phyloP scores from a whole-genome alignment of 1,284 basidiomycete genomes.

The Neotropicomus parvogracilis region DNA sequence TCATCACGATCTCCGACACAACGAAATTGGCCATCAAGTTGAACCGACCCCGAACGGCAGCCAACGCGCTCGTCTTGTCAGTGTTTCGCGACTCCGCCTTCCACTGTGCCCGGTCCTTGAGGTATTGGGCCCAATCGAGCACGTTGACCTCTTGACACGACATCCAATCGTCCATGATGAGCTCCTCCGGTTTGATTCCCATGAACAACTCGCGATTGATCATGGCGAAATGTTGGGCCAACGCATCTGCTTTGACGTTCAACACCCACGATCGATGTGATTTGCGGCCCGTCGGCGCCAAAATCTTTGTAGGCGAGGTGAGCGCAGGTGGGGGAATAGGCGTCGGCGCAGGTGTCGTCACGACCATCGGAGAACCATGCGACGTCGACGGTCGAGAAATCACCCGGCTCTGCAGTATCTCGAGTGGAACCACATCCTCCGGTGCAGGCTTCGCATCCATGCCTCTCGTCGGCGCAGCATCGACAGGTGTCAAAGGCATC shows the following conservation, averaged over 20 bases:
- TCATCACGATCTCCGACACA: slow-evolving; percentile 73
- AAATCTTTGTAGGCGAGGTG: slow-evolving; percentile 33
- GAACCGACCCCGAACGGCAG: slow-evolving; percentile 81
- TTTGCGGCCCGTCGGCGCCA: slow-evolving; percentile 32
- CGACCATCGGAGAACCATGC: slow-evolving; percentile 26
- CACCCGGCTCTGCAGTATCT: slow-evolving; percentile 62
- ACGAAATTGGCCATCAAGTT: slow-evolving; percentile 85
- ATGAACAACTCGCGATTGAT: slow-evolving; percentile 87
- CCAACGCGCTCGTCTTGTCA: slow-evolving; percentile 66
- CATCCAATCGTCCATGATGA: slow-evolving; percentile 70
- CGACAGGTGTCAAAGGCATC: slow-evolving; percentile 17
- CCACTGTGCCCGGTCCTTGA: slow-evolving; percentile 70
- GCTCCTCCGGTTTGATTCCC: slow-evolving; percentile 78
- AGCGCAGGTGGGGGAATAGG: slow-evolving; percentile 6
- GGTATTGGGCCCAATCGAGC: slow-evolving; percentile 78
- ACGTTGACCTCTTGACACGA: slow-evolving; percentile 63
- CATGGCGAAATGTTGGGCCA: slow-evolving; percentile 81
- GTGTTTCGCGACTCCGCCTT: slow-evolving; percentile 58
- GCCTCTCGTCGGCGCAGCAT: slow-evolving; percentile 31
- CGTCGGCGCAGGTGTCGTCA: slow-evolving; percentile 2
- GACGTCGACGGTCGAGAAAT: slow-evolving; percentile 38
- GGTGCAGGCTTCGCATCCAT: slow-evolving; percentile 47
- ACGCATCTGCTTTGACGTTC: slow-evolving; percentile 50
- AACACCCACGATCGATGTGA: slow-evolving; percentile 68
- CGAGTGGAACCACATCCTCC: slow-evolving; percentile 62